Conservation (phyloP, 208 protist species). For the Herpetomonas tarakana region DNA sequence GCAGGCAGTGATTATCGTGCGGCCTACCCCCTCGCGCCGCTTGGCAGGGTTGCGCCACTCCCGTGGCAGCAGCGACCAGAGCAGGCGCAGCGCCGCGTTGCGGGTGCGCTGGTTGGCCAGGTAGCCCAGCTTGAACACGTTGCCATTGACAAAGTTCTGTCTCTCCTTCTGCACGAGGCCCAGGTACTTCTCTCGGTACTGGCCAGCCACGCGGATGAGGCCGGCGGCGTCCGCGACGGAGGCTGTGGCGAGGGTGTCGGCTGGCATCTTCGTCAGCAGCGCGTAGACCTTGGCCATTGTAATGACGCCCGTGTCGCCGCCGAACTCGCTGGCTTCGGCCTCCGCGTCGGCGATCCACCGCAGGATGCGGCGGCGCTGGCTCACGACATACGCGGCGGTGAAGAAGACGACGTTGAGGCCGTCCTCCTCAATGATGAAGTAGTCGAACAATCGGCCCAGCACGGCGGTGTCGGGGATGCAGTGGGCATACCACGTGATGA, state of each 20-base stretch:
- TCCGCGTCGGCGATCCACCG: constrained; percentile 36
- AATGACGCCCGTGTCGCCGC: constrained; percentile 34
- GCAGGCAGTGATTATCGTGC: background rate
- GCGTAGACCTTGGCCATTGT: constrained; percentile 75
- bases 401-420: constrained; percentile 66
- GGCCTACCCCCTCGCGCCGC: background rate
- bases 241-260: constrained; percentile 28
- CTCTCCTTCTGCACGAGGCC: constrained; percentile 24
- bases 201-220: constrained; percentile 29
- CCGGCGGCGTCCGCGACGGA: constrained; percentile 25
- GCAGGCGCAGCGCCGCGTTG: constrained; percentile 64
- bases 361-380: constrained; percentile 47
- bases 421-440: constrained; percentile 59
- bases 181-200: constrained; percentile 25
- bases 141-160: constrained; percentile 47
- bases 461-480: constrained; percentile 33
- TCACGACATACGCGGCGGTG: constrained; percentile 63
- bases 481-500: constrained; percentile 88
- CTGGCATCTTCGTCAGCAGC: constrained; percentile 45
- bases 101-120: constrained; percentile 58
- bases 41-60: constrained; percentile 69
- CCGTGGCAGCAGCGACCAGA: constrained; percentile 61
- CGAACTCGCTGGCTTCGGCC: constrained; percentile 18
- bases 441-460: constrained; percentile 73
- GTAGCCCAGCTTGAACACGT: constrained; percentile 51